These are phyloP conservation scores for Nakazawaea sp. DNA, from an alignment of 805 yeast species.

Conservation along the genomic window DNA sequence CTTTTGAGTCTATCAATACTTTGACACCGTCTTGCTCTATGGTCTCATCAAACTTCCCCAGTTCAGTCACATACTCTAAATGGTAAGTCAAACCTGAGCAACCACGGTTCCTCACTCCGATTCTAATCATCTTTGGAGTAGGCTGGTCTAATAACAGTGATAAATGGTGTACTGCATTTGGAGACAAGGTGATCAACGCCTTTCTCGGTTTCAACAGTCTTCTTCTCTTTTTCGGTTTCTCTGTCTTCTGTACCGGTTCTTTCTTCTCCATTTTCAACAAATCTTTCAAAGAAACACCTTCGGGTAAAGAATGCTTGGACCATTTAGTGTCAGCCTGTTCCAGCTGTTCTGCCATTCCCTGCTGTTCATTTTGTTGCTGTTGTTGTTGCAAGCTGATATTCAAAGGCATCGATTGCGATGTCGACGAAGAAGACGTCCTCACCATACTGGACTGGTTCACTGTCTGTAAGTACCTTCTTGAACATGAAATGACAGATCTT, in stretches of 20 bases:
- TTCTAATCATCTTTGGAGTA: constrained; percentile 79
- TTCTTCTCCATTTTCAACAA: constrained; percentile 1
- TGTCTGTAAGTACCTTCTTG: constrained; percentile 10
- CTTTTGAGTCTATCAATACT: constrained; percentile 92
- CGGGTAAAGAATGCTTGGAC: constrained; percentile 14
- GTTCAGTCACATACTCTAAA: constrained; percentile 79
- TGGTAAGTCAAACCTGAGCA: constrained; percentile 94
- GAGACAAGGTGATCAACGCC: constrained; percentile 78
- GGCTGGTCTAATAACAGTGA: constrained; percentile 67
- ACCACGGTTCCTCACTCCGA: constrained; percentile 94
- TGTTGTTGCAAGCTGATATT: too few species aligned
- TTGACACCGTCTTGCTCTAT: constrained; percentile 91
- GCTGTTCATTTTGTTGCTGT: too few species aligned
- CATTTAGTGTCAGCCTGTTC: constrained; percentile 10
- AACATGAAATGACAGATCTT: too few species aligned
- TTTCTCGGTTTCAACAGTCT: constrained; percentile 79
- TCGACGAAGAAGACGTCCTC: constrained; percentile 6
- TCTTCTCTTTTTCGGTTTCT: constrained; percentile 27
- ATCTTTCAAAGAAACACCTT: constrained; percentile 11
- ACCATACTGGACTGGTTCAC: constrained; percentile 5
- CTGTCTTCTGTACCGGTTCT: neutral
- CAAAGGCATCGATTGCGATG: too few species aligned
- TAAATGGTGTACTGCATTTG: constrained; percentile 71
- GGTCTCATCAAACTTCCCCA: constrained; percentile 94
- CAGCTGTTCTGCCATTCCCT: too few species aligned